Base-by-base conservation (phyloP, 2,329 filamentous ascomycete genomes). In the Akanthomyces lecanii region DNA sequence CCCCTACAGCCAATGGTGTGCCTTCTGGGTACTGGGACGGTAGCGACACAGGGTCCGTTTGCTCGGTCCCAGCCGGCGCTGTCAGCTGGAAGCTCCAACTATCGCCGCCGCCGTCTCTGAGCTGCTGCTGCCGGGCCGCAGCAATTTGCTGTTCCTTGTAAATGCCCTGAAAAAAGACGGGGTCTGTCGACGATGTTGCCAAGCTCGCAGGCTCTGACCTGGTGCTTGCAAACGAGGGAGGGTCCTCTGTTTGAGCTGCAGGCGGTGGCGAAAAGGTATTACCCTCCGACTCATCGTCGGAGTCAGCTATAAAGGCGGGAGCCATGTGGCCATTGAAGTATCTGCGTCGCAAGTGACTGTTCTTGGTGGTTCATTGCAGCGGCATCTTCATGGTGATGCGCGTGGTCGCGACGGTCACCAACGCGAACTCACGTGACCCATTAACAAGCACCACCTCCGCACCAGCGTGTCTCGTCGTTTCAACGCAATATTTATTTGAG, bases 91-190 rank as follows among this genome's bases (percentile, higher is more conserved):
- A 53, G 36, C 25, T 44, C 16, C 28, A 40, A 30, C 23, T 47
- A n/a, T 14, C n/a, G 8, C 16, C 45, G 44, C 48, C 47, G 14
- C 14, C 6, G 8, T 16, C 12, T 42, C 42, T 51, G 16, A 40
- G 16, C 16, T 36, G 63, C 25, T 60, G 60, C 12, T 62, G 44
- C 10, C 65, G 54, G 7, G 62, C 66, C 11, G 73, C 72, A 40
- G 72, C 71, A 45, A 75, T 74, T 67, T 83, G 79, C 54, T 83
- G 80, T 52, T 81, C 78, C 25, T 80, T 73, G 63, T 81, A 82
- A 11, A 83, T 68, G 56, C 72, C 74, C 53, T 77, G 76, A 65
- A 83, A 83, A 66, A 82, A 79, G 0, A 73, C 75, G 1, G 77
- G 74, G 63, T 83, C 79, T 1, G 81, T 83, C 18, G 81, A 83